Base-by-base conservation (phyloP, 371 early-diverging fungal species). In the Mortierella sp. region DNA sequence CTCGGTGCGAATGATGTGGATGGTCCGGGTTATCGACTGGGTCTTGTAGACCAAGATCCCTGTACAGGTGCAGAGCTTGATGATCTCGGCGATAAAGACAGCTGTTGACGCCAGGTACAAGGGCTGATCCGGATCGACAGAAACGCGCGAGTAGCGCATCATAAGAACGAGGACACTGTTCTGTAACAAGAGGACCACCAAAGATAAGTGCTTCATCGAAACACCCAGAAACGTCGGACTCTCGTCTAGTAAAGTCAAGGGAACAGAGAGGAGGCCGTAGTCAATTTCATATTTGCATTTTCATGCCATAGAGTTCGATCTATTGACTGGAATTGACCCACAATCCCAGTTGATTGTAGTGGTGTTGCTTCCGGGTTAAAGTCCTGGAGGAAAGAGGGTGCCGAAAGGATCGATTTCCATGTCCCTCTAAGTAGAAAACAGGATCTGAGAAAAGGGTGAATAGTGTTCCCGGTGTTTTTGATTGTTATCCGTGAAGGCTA, bases 81-180 rank as follows among this genome's bases (percentile, higher is more conserved):
- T 70, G 11, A 93, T 76, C 82, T 93, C 93, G 14, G 91, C 91
- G 55, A 92, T 45, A 73, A 93, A 91, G 4, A 93, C 93, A 2
- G 93, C 93, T 9, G 92, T 92, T 16, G 93, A 93, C 26, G 92
- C 89, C 64, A 92, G 85, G 74, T 93, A 93, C 88, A 91, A 86
- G n/a, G 90, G 90, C 64, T 92, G 88, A 34, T 88, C 89, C 2
- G 85, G 80, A 66, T 80, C 79, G 45, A 77, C 71, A n/a, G 68
- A 87, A 52, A 89, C 88, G 22, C 92, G 85, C 4, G 92, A 91
- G 75, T 91, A 91, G 24, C 93, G 88, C 92, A 93, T 91, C 84
- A 92, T 86, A 41, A 93, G 81, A 0, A 92, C 92, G 7, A 93
- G 79, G 14, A 89, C 85, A 52, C 90, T 90, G 77, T 92, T 93